phyloP scores from a whole-genome alignment of 2,329 filamentous ascomycete species.

The Claviceps maximensis region DNA sequence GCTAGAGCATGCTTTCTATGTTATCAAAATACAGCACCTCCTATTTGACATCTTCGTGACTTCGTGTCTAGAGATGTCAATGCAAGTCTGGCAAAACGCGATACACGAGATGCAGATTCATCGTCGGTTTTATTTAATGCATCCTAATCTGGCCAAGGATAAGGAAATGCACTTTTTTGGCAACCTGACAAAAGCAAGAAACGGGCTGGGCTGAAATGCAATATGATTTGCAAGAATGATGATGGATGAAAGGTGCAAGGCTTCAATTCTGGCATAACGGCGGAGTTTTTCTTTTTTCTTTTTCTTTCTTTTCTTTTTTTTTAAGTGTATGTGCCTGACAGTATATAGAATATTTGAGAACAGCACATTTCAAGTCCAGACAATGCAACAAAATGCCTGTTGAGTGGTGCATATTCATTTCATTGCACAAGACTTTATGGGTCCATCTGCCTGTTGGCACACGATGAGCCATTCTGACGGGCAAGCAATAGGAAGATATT shows the following conservation, averaged over 20 bases:
- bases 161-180: neutral
- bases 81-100: neutral
- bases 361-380: neutral
- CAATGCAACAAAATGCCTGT: neutral
- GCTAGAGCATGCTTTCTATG: slow-evolving; percentile 4
- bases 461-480: neutral
- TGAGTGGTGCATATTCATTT: neutral
- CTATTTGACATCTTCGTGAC: slow-evolving; percentile 5
- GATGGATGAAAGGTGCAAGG: neutral
- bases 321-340: neutral
- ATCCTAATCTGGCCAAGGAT: neutral
- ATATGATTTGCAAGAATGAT: neutral
- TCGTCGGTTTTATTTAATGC: neutral
- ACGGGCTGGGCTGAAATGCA: neutral
- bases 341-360: neutral
- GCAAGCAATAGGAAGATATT: neutral
- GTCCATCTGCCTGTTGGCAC: neutral
- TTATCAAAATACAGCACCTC: slow-evolving; percentile 2
- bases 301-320: neutral
- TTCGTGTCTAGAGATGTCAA: neutral
- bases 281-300: neutral
- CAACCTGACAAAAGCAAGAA: neutral
- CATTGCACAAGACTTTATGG: too few relatives aligned
- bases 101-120: neutral
- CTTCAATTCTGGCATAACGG: neutral